phyloP scores from a whole-genome alignment of 1,139 yeast genomes.

The Sugiyamaella novakii region DNA sequence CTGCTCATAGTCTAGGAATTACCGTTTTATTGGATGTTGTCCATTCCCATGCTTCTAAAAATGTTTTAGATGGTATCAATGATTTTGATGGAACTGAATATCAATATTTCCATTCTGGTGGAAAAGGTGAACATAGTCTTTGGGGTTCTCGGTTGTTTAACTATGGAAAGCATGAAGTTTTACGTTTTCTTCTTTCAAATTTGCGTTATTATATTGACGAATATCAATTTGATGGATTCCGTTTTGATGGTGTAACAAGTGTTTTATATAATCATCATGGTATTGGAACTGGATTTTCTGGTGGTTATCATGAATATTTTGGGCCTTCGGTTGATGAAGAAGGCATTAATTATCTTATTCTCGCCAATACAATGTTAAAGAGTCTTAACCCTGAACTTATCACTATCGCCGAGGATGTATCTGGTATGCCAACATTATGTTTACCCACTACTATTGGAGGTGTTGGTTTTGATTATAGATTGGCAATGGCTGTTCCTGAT shows the following conservation, averaged over 20 bases:
- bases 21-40: constrained; percentile 88
- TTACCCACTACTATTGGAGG: constrained; percentile 76
- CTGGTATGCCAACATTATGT: constrained; percentile 96
- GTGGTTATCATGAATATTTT: constrained; percentile 90
- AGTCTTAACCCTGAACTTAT: constrained; percentile 59
- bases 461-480: constrained; percentile 87
- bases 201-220: constrained; percentile 81
- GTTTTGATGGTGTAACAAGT: constrained; percentile 95
- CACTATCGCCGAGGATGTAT: constrained; percentile 94
- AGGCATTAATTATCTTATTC: constrained; percentile 81
- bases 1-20: constrained; percentile 87
- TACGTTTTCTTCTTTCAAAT: constrained; percentile 84
- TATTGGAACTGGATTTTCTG: constrained; percentile 82
- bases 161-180: constrained; percentile 87
- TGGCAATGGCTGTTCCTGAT: constrained; percentile 97
- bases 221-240: constrained; percentile 88
- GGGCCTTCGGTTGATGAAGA: constrained; percentile 82
- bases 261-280: constrained; percentile 95
- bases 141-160: constrained; percentile 97
- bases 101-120: constrained; percentile 88
- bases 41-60: constrained; percentile 94
- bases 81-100: constrained; percentile 95
- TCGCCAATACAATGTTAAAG: constrained; percentile 77
- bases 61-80: constrained; percentile 90
- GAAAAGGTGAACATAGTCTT: constrained; percentile 80